Percentiles rank a stretch among this genome's conserved stretches.
These are phyloP conservation scores for Gentiana dahurica DNA, from an alignment of 257 asterid genomes.

Conservation along the genomic window DNA sequence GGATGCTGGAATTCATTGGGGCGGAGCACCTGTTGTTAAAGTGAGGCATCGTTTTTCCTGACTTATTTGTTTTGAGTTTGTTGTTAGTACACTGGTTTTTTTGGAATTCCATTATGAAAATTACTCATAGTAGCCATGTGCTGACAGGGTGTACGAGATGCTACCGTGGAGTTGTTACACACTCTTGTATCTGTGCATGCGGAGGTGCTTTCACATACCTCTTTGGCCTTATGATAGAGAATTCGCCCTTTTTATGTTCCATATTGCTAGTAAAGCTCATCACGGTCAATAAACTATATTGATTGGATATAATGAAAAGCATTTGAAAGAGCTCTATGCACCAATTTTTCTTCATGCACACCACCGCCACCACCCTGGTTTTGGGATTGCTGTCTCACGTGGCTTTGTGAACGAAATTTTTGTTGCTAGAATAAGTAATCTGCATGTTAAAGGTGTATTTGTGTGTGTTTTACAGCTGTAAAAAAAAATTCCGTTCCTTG, in stretches of 20 bases:
- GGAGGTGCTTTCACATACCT: slow-evolving; percentile 44
- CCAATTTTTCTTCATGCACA: no score
- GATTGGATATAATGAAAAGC: not conserved
- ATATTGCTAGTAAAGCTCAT: slow-evolving; percentile 1
- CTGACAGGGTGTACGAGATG: slow-evolving; percentile 93
- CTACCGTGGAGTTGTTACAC: slow-evolving; percentile 88
- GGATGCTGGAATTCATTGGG: slow-evolving; percentile 96
- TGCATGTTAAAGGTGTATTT: no score
- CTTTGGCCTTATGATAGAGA: slow-evolving; percentile 1
- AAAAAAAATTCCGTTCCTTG: no score
- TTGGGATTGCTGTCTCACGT: not conserved
- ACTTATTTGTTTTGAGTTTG: not conserved
- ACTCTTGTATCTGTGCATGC: slow-evolving; percentile 93
- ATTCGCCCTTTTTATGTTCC: slow-evolving; percentile 1
- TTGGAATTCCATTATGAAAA: slow-evolving; percentile 3
- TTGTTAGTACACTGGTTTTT: not conserved
- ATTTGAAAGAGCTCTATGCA: not conserved
- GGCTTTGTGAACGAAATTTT: no score
- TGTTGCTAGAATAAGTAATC: no score
- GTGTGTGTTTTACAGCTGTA: no score
- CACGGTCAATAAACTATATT: no score
- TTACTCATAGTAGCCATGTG: slow-evolving; percentile 8
- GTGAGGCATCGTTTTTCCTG: slow-evolving; percentile 26
- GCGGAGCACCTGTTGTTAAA: slow-evolving; percentile 82
- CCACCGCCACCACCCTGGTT: not conserved